Conservation (phyloP, 495 filamentous ascomycete genomes). For the Tuber calosporum region DNA sequence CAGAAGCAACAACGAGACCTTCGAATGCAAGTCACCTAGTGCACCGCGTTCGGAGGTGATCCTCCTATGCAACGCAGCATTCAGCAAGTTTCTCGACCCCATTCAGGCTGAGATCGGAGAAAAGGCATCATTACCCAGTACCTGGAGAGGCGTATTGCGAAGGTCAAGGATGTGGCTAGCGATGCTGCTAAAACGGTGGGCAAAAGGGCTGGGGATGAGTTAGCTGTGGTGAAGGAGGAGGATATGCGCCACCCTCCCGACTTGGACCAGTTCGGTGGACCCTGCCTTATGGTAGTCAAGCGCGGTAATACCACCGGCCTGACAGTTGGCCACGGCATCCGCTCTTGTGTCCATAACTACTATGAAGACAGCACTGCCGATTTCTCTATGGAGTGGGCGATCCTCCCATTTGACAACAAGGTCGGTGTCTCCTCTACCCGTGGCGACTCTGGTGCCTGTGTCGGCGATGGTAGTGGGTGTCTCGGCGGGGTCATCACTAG, state of each 20-base stretch:
- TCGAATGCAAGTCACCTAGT: too few relatives aligned
- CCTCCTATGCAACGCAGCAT: too few relatives aligned
- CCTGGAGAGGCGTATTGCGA: neutral
- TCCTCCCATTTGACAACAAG: conserved; percentile 1
- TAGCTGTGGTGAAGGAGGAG: neutral
- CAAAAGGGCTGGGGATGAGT: neutral
- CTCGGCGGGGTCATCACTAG: too few relatives aligned
- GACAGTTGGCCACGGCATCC: neutral
- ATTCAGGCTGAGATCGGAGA: too few relatives aligned
- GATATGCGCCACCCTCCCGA: neutral
- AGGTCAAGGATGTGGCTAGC: neutral
- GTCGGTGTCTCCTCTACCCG: neutral
- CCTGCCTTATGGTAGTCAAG: neutral
- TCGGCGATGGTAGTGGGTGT: neutral
- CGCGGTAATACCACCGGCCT: neutral
- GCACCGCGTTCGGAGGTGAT: too few relatives aligned
- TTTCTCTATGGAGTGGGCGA: conserved; percentile 1
- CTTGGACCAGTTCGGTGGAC: neutral
- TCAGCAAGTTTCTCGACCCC: too few relatives aligned
- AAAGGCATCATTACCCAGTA: neutral
- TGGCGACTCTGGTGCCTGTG: neutral
- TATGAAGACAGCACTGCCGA: neutral
- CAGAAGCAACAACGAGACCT: too few relatives aligned
- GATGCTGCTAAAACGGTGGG: neutral
- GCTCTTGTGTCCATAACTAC: neutral